These are phyloP conservation scores for Gryganskiella cystojenkinii DNA, from an alignment of 192 early-diverging fungal genomes.

Conservation along the genomic window DNA sequence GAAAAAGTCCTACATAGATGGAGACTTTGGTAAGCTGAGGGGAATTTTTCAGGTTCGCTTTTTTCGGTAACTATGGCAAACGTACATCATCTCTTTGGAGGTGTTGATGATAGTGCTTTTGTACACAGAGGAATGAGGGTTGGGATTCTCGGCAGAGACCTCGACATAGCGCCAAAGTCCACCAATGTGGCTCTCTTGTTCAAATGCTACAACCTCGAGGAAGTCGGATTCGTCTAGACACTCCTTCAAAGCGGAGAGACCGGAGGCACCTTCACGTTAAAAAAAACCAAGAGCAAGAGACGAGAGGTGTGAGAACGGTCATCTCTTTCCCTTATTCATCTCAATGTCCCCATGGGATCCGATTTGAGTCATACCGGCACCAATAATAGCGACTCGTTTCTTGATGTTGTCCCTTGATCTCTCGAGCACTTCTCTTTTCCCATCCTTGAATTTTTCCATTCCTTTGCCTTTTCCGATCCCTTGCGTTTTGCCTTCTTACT, in stretches of 20 bases:
- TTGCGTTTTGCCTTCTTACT: no score
- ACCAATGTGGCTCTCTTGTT: constrained; percentile 59
- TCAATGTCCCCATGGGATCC: neutral
- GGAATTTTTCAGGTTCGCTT: no score
- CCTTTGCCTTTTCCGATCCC: no score
- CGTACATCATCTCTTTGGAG: constrained; percentile 64
- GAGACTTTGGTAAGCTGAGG: no score
- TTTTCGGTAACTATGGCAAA: no score
- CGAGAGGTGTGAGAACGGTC: neutral
- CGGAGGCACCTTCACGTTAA: constrained; percentile 68
- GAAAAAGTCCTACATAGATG: no score
- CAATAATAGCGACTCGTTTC: constrained; percentile 9
- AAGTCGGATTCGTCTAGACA: constrained; percentile 63
- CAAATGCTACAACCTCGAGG: constrained; percentile 66
- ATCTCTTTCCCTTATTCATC: neutral
- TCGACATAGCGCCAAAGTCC: constrained; percentile 70
- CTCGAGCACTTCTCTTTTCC: no score
- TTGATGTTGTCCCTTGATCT: no score
- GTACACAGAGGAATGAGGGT: constrained; percentile 66
- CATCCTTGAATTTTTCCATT: no score
- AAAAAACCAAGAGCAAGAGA: no score
- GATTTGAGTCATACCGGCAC: constrained; percentile 8
- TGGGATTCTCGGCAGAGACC: constrained; percentile 50
- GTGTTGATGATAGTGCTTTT: constrained; percentile 66
- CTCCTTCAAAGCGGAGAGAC: constrained; percentile 64